Percentiles rank a stretch among this genome's conserved stretches.
Conservation (phyloP, 2,329 filamentous ascomycete species). For the Pseudogymnoascus verrucosus region DNA sequence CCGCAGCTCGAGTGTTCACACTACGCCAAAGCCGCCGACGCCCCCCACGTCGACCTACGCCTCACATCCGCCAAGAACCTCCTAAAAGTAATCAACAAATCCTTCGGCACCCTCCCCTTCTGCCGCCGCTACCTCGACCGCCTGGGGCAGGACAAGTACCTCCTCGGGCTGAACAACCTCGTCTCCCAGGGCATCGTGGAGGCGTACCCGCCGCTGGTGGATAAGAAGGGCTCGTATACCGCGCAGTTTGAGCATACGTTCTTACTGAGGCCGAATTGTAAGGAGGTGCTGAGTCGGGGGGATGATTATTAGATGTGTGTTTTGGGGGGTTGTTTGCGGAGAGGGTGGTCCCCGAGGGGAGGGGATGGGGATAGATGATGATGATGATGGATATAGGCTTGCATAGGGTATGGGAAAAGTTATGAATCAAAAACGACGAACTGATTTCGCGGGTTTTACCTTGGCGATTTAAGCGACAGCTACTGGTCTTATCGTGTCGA, state of each 20-base stretch:
- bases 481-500: not conserved
- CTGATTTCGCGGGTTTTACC: not conserved
- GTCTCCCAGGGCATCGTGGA: constrained; percentile 79
- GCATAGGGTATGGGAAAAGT: not conserved
- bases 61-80: constrained; percentile 78
- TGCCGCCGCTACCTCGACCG: constrained; percentile 87
- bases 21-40: constrained; percentile 70
- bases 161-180: constrained; percentile 84
- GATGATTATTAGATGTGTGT: constrained; percentile 59
- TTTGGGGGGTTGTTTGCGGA: not conserved
- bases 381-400: not conserved
- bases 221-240: constrained; percentile 90
- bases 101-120: constrained; percentile 88
- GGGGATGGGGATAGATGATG: not conserved
- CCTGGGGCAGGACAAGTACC: constrained; percentile 89
- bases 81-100: constrained; percentile 86
- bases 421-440: not conserved
- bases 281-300: constrained; percentile 78
- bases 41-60: constrained; percentile 66
- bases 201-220: constrained; percentile 79
- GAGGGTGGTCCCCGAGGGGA: no score
- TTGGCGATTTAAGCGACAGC: not conserved
- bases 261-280: constrained; percentile 66
- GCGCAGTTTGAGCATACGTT: constrained; percentile 90
- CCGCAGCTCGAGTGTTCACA: constrained; percentile 70